Conservation (phyloP, 2,329 filamentous ascomycete genomes). For the Lasiodiplodia hormozganensis region DNA sequence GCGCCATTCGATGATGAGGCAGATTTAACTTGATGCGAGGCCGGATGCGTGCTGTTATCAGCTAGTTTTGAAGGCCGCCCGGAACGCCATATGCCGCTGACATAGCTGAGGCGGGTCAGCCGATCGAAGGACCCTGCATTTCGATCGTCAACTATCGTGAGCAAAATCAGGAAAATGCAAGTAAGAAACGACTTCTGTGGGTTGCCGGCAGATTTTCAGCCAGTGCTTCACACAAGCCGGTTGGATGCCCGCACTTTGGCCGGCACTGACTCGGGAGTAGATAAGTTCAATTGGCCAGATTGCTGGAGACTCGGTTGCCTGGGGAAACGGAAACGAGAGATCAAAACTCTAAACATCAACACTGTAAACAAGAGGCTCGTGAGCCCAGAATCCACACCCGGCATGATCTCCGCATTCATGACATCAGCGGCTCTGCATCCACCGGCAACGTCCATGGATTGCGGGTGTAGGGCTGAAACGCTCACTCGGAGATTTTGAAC, state of each 20-base stretch:
- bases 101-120: neutral
- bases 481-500: conserved; percentile 3
- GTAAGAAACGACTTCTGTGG: neutral
- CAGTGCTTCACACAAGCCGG: neutral
- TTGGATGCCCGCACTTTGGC: neutral
- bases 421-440: conserved; percentile 5
- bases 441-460: neutral
- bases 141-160: neutral
- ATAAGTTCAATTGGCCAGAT: neutral
- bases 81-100: neutral
- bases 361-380: neutral
- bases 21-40: neutral
- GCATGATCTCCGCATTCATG: neutral
- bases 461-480: conserved; percentile 10
- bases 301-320: conserved; percentile 1
- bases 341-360: neutral
- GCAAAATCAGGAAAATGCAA: neutral
- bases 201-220: neutral
- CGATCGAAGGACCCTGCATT: neutral
- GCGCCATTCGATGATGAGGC: neutral
- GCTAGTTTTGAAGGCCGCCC: neutral
- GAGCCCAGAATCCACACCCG: neutral
- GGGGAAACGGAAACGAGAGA: neutral
- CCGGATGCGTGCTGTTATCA: neutral
- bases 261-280: conserved; percentile 7